A percentile compares a stretch with the other conserved stretches of the same genome.
These are phyloP conservation scores for Arachis hypogaea DNA, from an alignment of 306 rosid genomes.

Conservation along the genomic window DNA sequence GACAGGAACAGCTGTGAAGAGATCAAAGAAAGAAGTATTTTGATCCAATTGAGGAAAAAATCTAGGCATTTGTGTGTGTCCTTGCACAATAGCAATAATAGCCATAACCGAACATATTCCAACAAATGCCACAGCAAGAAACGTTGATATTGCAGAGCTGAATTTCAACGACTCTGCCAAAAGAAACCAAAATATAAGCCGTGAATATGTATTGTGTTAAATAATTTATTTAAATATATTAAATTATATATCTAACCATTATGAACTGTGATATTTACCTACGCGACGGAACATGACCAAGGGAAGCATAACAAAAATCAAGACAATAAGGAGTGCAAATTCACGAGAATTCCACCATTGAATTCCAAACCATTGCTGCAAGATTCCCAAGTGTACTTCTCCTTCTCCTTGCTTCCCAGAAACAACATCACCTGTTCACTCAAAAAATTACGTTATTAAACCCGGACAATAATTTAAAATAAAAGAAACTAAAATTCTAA, in stretches of 20 bases:
- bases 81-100: constrained; percentile 60
- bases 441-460: neutral
- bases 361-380: constrained; percentile 89
- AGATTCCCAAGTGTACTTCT: constrained; percentile 72
- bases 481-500: too few species aligned
- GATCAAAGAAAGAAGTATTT: constrained; percentile 76
- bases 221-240: too few species aligned
- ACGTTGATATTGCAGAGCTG: constrained; percentile 74
- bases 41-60: constrained; percentile 66
- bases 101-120: constrained; percentile 75
- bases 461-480: too few species aligned
- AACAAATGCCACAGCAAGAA: constrained; percentile 88
- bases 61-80: constrained; percentile 66
- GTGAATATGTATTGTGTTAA: too few species aligned
- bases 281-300: constrained; percentile 72
- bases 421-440: constrained; percentile 69
- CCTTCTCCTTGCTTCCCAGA: constrained; percentile 64
- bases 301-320: constrained; percentile 68
- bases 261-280: constrained; percentile 35
- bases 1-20: constrained; percentile 90
- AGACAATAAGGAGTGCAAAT: constrained; percentile 56
- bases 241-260: too few species aligned
- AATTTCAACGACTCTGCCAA: constrained; percentile 72
- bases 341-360: constrained; percentile 94
- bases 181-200: neutral